Evolutionary conservation across 306 rosid genomes (phyloP).

Genomic region (Cajanus cajan): DNA sequence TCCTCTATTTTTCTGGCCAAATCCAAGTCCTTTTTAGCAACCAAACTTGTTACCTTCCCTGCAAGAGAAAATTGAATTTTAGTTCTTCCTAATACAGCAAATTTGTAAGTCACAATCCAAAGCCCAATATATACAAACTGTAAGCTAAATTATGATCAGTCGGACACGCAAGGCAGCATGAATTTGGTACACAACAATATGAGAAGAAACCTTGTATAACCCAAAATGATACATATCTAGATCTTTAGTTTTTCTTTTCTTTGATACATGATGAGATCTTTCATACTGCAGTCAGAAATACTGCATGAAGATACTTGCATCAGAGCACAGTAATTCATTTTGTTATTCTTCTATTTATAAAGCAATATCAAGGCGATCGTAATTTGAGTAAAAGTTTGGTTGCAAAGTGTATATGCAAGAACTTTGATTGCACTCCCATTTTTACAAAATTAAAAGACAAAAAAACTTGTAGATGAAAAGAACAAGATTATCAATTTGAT

Average conservation of each 20-base stretch:
- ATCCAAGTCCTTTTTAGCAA: conserved; percentile 57
- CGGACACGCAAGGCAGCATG: not conserved
- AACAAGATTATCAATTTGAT: not conserved
- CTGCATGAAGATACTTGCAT: not conserved
- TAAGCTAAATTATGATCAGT: not conserved
- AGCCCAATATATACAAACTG: conserved; percentile 3
- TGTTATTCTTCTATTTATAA: not conserved
- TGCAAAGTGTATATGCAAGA: conserved; percentile 6
- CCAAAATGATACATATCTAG: not conserved
- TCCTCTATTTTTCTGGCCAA: conserved; percentile 83
- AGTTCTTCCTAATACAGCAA: conserved; percentile 1
- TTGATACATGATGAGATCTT: not conserved
- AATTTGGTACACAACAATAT: not conserved
- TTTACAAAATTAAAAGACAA: not conserved
- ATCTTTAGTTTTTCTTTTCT: not conserved
- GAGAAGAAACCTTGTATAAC: not conserved
- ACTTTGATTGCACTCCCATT: not conserved
- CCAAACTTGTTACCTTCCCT: conserved; percentile 98
- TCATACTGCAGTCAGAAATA: not conserved
- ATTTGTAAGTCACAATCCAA: not conserved
- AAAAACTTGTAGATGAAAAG: not conserved
- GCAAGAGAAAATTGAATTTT: conserved; percentile 25
- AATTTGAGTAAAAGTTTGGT: not conserved
- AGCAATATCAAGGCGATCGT: conserved; percentile 3
- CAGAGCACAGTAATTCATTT: not conserved